Conservation (phyloP, 768 basidiomycete species). For the Boletus reticulatus region DNA sequence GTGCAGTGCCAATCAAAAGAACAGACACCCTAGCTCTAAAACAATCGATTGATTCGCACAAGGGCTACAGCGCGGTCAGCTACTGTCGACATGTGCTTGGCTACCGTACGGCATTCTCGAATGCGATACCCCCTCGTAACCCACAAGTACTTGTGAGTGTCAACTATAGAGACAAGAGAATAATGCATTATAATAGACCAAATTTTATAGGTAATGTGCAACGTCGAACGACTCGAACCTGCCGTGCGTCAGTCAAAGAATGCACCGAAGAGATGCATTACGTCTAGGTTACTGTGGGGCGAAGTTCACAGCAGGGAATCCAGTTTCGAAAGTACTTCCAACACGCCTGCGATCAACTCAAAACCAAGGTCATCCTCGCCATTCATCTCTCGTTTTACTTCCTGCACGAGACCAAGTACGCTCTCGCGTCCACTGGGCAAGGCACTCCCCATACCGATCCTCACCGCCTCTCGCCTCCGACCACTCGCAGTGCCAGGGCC, state of each 20-base stretch:
- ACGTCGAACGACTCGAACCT: background rate
- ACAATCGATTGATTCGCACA: too few species aligned
- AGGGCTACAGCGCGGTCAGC: too few species aligned
- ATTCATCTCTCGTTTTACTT: conserved; percentile 68
- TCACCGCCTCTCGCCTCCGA: conserved; percentile 40
- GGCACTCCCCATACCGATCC: conserved; percentile 56
- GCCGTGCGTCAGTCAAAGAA: background rate
- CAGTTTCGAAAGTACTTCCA: conserved; percentile 91
- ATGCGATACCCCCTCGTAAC: too few species aligned
- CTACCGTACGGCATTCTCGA: too few species aligned
- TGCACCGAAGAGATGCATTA: background rate
- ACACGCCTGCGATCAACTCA: conserved; percentile 88
- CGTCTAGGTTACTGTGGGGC: background rate
- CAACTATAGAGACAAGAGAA: background rate
- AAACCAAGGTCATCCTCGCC: conserved; percentile 82
- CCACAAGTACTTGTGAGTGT: too few species aligned
- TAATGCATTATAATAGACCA: conserved; percentile 10
- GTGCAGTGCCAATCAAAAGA: too few species aligned
- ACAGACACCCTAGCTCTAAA: too few species aligned
- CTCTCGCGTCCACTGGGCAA: conserved; percentile 59
- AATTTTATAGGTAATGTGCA: conserved; percentile 8
- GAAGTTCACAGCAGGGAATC: conserved; percentile 54
- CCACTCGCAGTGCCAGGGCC: conserved; percentile 34
- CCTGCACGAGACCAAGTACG: conserved; percentile 70
- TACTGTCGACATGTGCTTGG: too few species aligned